phyloP scores from a whole-genome alignment of 345 rosid genomes.

The Adansonia digitata region DNA sequence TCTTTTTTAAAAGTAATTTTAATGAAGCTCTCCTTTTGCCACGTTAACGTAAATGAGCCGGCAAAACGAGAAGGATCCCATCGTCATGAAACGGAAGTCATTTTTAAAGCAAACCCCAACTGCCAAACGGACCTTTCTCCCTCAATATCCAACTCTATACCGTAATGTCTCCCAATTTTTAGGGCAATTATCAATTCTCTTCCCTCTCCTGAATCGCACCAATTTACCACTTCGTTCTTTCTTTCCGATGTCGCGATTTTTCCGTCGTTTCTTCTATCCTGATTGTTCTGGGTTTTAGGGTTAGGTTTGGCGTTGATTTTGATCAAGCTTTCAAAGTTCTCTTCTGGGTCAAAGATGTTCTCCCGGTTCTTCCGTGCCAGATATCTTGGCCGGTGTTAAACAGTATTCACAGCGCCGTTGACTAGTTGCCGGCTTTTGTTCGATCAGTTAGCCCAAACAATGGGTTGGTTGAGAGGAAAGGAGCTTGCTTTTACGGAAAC shows the following conservation, averaged over 20 bases:
- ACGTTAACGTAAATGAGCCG: background rate
- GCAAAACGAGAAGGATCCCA: background rate
- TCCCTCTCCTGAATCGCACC: background rate
- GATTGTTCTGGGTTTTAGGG: conserved; percentile 33
- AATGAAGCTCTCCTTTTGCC: background rate
- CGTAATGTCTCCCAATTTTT: background rate
- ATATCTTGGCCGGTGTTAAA: conserved; percentile 91
- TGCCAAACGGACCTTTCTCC: background rate
- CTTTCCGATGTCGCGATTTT: conserved; percentile 32
- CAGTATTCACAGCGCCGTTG: conserved; percentile 77
- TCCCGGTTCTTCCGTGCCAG: conserved; percentile 81
- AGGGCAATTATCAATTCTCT: background rate
- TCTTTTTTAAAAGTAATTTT: too few species aligned
- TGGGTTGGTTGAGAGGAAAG: conserved; percentile 70
- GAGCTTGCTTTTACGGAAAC: conserved; percentile 86
- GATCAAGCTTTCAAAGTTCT: conserved; percentile 57
- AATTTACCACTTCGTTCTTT: background rate
- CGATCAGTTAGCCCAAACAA: conserved; percentile 66
- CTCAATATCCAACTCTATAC: conserved; percentile 5
- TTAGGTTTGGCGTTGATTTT: conserved; percentile 29
- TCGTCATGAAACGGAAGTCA: background rate
- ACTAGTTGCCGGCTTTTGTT: conserved; percentile 74
- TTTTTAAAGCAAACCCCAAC: background rate
- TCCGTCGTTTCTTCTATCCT: conserved; percentile 11
- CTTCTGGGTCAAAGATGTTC: conserved; percentile 67